Evolutionary conservation across 192 early-diverging fungal species (phyloP).

Genomic region (Chytriomyces hyalinus): DNA sequence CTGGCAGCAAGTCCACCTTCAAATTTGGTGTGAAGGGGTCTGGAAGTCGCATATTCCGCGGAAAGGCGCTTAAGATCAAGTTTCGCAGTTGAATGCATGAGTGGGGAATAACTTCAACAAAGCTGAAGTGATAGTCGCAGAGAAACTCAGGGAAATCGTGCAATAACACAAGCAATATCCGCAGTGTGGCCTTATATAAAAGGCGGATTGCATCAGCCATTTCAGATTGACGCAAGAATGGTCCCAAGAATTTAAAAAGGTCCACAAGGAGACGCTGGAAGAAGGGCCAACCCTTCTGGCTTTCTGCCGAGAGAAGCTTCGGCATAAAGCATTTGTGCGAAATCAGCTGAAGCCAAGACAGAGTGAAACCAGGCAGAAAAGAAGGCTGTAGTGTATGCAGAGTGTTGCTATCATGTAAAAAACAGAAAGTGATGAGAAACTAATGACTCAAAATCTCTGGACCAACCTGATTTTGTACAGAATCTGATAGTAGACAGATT

Average conservation of each 20-base stretch:
- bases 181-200: slow-evolving; percentile 87
- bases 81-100: slow-evolving; percentile 95
- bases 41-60: slow-evolving; percentile 90
- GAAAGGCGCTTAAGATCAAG: slow-evolving; percentile 95
- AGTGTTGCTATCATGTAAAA: slow-evolving; percentile 57
- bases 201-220: slow-evolving; percentile 76
- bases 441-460: neutral
- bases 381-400: slow-evolving; percentile 84
- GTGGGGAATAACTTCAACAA: slow-evolving; percentile 90
- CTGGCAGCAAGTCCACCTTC: slow-evolving; percentile 88
- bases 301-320: slow-evolving; percentile 75
- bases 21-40: slow-evolving; percentile 97
- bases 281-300: slow-evolving; percentile 85
- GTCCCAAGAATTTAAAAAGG: slow-evolving; percentile 86
- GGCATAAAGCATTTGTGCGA: slow-evolving; percentile 94
- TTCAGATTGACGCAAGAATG: slow-evolving; percentile 76
- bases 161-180: slow-evolving; percentile 87
- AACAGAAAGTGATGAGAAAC: neutral
- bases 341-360: slow-evolving; percentile 92
- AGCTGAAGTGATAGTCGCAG: slow-evolving; percentile 86
- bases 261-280: slow-evolving; percentile 83
- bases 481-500: slow-evolving; percentile 75
- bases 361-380: slow-evolving; percentile 90
- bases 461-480: slow-evolving; percentile 70
- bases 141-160: slow-evolving; percentile 99